Base-by-base conservation (phyloP, 1,284 basidiomycete species). In the Fereydounia khargensis region DNA sequence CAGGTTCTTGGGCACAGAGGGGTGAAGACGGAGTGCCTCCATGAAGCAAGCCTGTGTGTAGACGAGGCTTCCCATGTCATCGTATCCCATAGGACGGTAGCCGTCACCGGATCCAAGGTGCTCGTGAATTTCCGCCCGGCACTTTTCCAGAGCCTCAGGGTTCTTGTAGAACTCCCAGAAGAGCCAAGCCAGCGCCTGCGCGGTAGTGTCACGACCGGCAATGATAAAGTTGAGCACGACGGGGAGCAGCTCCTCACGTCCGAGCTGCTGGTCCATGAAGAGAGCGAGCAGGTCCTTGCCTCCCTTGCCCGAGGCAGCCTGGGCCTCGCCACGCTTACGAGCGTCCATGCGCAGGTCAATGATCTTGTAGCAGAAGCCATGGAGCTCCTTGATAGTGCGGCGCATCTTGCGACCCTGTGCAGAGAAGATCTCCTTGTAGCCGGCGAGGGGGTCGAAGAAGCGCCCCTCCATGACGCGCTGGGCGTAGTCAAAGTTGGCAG, bases 181-280 rank as follows among this genome's bases (percentile, higher is more conserved):
- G 35, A 63, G 41, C 68, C 68, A 70, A 13, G 39, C 35, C 21
- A 70, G 59, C 10, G 58, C 44, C 28, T 68, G 62, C 14, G 68
- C 68, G 0, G 67, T 68, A 6, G 67, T 69, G 42, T 69, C 67
- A 6, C 64, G 48, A 9, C 68, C 68, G 10, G 68, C 68, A 27
- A 70, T 66, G 40, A 70, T 47, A 34, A 70, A 70, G 47, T 70
- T 70, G 34, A 65, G 60, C 37, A 68, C 65, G 9, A 65, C 54
- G 11, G 57, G 43, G 13, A 62, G 58, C 7, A 70, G 65, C 18
- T 68, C 68, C 14, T 66, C 55, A 8, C 60, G 48, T 17, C 53
- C 42, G 18, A 51, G 51, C 6, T 55, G 58, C 30, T 55, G 36
- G 22, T 70, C 63, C 52, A 70, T 70, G 42, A 70, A 70, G 4